A percentile compares a stretch with the other conserved stretches of the same genome.
These are phyloP conservation scores for Cicer arietinum DNA, from an alignment of 306 rosid genomes.

Conservation along the genomic window DNA sequence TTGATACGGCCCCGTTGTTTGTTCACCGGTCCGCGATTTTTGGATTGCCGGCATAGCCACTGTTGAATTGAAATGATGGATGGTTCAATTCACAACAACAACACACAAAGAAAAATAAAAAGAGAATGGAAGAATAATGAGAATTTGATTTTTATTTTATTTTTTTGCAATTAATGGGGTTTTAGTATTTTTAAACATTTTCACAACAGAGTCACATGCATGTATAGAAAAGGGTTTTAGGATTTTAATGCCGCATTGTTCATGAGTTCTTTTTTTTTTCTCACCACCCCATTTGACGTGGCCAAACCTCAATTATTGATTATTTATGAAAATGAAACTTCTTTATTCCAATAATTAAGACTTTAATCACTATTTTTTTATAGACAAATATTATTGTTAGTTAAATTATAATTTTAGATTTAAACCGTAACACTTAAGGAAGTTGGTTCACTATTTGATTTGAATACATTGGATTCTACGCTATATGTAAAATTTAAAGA, in stretches of 20 bases:
- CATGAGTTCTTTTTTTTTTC: not conserved
- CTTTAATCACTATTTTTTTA: too few relatives aligned
- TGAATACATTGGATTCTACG: too few relatives aligned
- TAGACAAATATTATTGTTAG: too few relatives aligned
- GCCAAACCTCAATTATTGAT: not conserved
- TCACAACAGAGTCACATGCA: constrained; percentile 3
- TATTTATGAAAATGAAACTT: too few relatives aligned
- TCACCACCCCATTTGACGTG: not conserved
- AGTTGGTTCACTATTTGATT: too few relatives aligned
- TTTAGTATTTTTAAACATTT: not conserved
- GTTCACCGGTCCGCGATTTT: constrained; percentile 60
- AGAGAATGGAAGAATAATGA: not conserved
- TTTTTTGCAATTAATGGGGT: not conserved
- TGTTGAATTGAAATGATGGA: not conserved
- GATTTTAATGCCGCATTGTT: not conserved
- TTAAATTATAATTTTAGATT: too few relatives aligned
- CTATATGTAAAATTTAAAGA: too few relatives aligned
- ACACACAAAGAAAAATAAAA: not conserved
- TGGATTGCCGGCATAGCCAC: constrained; percentile 70
- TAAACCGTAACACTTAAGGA: too few relatives aligned
- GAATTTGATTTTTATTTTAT: not conserved
- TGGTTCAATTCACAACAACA: not conserved
- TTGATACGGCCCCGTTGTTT: constrained; percentile 52
- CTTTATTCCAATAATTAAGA: too few relatives aligned
- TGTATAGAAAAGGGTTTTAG: constrained; percentile 18